Percentiles rank a stretch among this genome's conserved stretches.
phyloP scores from a whole-genome alignment of 2,329 filamentous ascomycete genomes.

The Fusarium continuum region DNA sequence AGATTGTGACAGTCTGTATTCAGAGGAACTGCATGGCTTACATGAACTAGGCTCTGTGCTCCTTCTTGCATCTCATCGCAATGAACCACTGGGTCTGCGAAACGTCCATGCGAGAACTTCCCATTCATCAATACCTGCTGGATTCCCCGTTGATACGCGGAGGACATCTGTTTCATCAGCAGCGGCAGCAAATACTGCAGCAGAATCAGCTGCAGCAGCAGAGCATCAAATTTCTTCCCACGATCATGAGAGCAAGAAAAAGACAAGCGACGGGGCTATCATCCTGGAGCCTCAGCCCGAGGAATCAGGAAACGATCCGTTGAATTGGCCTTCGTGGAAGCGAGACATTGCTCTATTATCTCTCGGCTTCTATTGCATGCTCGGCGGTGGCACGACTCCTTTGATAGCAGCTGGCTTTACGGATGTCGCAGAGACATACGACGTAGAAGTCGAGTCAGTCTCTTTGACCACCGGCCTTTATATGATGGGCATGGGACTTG shows the following conservation, averaged over 20 bases:
- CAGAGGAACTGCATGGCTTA: conserved; percentile 9
- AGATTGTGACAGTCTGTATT: conserved; percentile 32
- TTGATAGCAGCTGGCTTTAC: conserved; percentile 90
- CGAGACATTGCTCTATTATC: conserved; percentile 82
- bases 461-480: conserved; percentile 90
- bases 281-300: conserved; percentile 93
- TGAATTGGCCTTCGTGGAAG: conserved; percentile 89
- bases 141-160: conserved; percentile 51
- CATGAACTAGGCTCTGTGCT: conserved; percentile 62
- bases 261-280: conserved; percentile 81
- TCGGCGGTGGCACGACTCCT: conserved; percentile 92
- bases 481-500: conserved; percentile 92
- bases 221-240: conserved; percentile 18
- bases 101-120: conserved; percentile 67
- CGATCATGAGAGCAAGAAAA: conserved; percentile 68
- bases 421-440: conserved; percentile 73
- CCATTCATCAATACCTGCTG: conserved; percentile 64
- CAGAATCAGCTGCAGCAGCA: conserved; percentile 2
- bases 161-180: conserved; percentile 42
- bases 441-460: conserved; percentile 75
- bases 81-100: conserved; percentile 67
- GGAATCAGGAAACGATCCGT: conserved; percentile 86
- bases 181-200: background rate
- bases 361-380: conserved; percentile 90
- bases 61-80: conserved; percentile 63